Conservation (phyloP, 1,284 basidiomycete species). For the Heterobasidion occidentale region DNA sequence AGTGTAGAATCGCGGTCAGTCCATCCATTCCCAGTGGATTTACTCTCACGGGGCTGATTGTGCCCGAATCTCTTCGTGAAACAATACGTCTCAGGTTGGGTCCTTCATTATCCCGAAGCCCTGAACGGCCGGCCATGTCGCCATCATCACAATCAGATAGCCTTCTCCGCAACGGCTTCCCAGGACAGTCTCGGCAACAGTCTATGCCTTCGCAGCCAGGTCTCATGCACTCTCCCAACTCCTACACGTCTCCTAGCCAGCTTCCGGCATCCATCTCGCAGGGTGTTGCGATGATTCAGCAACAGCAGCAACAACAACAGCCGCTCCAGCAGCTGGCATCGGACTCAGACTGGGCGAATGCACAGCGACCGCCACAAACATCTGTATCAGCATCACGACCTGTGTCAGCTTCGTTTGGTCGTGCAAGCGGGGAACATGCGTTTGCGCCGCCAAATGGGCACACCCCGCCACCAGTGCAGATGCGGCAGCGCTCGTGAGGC, state of each 20-base stretch:
- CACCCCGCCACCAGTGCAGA: slow-evolving; percentile 24
- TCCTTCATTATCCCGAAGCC: slow-evolving; percentile 21
- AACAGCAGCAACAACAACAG: slow-evolving; percentile 18
- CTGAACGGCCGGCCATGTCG: slow-evolving; percentile 27
- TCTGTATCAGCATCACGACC: slow-evolving; percentile 42
- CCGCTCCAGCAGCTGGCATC: slow-evolving; percentile 23
- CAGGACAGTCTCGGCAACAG: slow-evolving; percentile 24
- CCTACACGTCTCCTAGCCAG: slow-evolving; percentile 29
- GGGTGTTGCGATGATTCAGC: slow-evolving; percentile 26
- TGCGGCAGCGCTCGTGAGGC: slow-evolving; percentile 41
- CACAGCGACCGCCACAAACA: slow-evolving; percentile 34
- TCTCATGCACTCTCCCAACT: slow-evolving; percentile 32
- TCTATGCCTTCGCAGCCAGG: slow-evolving; percentile 17
- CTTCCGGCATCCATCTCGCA: slow-evolving; percentile 33
- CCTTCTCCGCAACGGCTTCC: slow-evolving; percentile 31
- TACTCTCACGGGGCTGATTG: background rate
- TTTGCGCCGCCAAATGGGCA: slow-evolving; percentile 35
- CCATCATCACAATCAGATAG: slow-evolving; percentile 29
- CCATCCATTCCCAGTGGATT: background rate
- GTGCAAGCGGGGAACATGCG: slow-evolving; percentile 39
- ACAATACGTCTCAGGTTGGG: slow-evolving; percentile 11
- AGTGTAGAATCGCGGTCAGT: slow-evolving; percentile 9
- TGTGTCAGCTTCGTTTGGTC: slow-evolving; percentile 43
- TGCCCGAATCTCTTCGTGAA: background rate
- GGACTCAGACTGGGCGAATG: slow-evolving; percentile 42